Conservation (phyloP, 805 yeast genomes). For the Cyberlindnera euphorbiae region DNA sequence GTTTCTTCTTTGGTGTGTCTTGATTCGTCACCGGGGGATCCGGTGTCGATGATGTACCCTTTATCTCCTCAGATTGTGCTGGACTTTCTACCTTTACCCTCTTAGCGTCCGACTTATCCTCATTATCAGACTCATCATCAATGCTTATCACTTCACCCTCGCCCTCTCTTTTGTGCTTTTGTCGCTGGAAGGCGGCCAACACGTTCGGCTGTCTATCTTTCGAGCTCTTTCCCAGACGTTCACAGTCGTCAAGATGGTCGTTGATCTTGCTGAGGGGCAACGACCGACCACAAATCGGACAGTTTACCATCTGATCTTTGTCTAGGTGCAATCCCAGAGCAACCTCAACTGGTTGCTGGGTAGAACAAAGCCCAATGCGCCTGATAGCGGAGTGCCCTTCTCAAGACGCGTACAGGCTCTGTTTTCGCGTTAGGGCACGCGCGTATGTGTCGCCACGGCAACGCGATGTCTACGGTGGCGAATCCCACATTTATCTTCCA, state of each 20-base stretch:
- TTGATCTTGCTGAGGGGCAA: constrained; percentile 19
- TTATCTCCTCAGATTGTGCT: too few relatives aligned
- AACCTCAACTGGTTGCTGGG: too few relatives aligned
- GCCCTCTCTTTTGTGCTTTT: constrained; percentile 3
- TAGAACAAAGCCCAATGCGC: too few relatives aligned
- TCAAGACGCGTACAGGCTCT: too few relatives aligned
- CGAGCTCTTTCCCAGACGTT: constrained; percentile 1
- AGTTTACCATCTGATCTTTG: constrained; percentile 24
- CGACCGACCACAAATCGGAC: constrained; percentile 23
- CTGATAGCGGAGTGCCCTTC: too few relatives aligned
- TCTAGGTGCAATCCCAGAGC: too few relatives aligned
- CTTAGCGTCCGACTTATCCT: constrained; percentile 4
- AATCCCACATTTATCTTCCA: too few relatives aligned
- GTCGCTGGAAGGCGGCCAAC: constrained; percentile 4
- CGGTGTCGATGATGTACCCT: background rate
- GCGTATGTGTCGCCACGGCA: too few relatives aligned
- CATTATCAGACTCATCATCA: constrained; percentile 9
- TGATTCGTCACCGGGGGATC: background rate
- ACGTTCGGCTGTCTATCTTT: constrained; percentile 7
- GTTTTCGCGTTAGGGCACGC: too few relatives aligned
- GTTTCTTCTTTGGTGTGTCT: constrained; percentile 2
- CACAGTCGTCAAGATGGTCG: constrained; percentile 24
- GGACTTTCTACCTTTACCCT: background rate
- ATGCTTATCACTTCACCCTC: constrained; percentile 14
- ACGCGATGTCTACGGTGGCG: too few relatives aligned